Percentiles rank a stretch among this genome's conserved stretches.
phyloP scores from a whole-genome alignment of 179 eudicot genomes.

The Silene vulgaris region DNA sequence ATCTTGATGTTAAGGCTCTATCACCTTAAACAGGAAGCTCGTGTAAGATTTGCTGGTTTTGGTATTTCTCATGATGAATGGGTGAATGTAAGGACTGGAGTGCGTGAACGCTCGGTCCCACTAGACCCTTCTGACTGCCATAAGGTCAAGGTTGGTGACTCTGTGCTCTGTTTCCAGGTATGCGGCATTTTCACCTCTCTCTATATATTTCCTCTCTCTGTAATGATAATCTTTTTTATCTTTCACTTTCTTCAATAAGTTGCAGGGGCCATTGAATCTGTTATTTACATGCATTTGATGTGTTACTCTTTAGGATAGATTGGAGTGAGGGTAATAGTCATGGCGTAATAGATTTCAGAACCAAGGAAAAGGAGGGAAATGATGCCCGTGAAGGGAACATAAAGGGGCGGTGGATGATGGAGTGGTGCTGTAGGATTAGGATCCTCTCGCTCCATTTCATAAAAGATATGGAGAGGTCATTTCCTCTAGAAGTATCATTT shows the following conservation, averaged over 20 bases:
- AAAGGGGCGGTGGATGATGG: background rate
- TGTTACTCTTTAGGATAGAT: background rate
- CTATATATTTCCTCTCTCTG: background rate
- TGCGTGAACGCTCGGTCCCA: slow-evolving; percentile 89
- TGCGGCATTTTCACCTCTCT: background rate
- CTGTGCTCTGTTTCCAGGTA: slow-evolving; percentile 79
- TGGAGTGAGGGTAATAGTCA: background rate
- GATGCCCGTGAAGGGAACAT: background rate
- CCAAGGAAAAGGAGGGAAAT: background rate
- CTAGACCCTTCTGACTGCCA: slow-evolving; percentile 79
- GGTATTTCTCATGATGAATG: slow-evolving; percentile 71
- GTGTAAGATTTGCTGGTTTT: slow-evolving; percentile 83
- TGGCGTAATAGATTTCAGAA: background rate
- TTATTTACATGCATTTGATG: background rate
- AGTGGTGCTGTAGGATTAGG: too few species aligned
- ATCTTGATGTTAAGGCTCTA: slow-evolving; percentile 10
- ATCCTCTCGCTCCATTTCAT: too few species aligned
- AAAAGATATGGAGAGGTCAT: too few species aligned
- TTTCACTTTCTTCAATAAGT: background rate
- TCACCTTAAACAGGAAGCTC: slow-evolving; percentile 57
- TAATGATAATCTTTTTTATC: background rate
- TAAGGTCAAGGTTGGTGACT: slow-evolving; percentile 75
- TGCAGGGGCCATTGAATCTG: background rate
- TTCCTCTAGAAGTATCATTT: too few species aligned
- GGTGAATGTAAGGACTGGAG: slow-evolving; percentile 59